Base-by-base conservation (phyloP, 331 rosid species). In the Pyrus hybrid region DNA sequence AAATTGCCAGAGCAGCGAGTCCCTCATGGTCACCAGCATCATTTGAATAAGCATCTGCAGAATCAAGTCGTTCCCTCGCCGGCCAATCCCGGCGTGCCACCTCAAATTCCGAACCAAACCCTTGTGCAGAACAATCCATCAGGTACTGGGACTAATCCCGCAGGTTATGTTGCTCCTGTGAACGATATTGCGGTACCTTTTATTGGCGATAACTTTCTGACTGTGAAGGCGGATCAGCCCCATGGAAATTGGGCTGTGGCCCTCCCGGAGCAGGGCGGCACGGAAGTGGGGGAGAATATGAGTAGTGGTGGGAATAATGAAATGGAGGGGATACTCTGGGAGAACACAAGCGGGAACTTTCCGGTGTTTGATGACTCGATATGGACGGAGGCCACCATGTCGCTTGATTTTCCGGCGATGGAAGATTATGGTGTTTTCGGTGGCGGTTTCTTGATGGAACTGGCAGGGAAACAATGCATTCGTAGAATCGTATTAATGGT, bases 301-400 rank as follows among this genome's bases (percentile, higher is more conserved):
- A 3, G 3, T 60, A 8, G 16, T 63, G 49, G 49, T 43, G 49
- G 49, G 49, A 43, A 43, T 43, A 26, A 61, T 26, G 74, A 68
- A 17, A 5, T 69, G 26, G 76, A 75, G 4, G 78, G 71, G 4
- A 73, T 76, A 20, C 49, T 85, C 8, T 83, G 91, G 89, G 89
- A 62, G 17, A 68, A 75, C 26, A 20, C 71, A 74, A 85, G 82
- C 25, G 85, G 81, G 4, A 73, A 21, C 30, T 56, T 81, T 1
- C 81, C 90, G 0, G 80, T 68, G 54, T 81, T 86, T 7, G 88
- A 90, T 45, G 91, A 93, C 14, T 79, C 93, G 0, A 79, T 91
- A 4, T 93, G 93, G 97, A 68, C 81, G 1, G 97, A 93, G 80
- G 96, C 93, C 1, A 84, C 86, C 26, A 79, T 88, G 91, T 87